These are phyloP conservation scores for Arachis stenosperma DNA, from an alignment of 306 rosid species.

Conservation along the genomic window DNA sequence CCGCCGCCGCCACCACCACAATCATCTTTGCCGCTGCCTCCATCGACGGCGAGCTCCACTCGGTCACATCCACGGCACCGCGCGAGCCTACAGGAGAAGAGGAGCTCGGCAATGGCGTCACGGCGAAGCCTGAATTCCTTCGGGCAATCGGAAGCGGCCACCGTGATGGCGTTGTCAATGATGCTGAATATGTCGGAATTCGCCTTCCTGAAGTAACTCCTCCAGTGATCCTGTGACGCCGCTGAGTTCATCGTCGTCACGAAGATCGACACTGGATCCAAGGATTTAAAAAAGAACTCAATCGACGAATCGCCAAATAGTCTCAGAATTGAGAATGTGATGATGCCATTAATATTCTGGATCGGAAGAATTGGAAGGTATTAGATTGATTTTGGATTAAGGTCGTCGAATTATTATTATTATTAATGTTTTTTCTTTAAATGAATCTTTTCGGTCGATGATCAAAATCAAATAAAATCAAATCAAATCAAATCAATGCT, in stretches of 20 bases:
- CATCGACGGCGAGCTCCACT: constrained; percentile 53
- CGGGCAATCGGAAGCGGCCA: constrained; percentile 83
- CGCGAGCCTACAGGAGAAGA: constrained; percentile 55
- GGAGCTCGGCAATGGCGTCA: constrained; percentile 66
- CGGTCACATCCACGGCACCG: constrained; percentile 68
- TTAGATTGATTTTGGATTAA: background rate
- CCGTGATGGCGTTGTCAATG: constrained; percentile 78
- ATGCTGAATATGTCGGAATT: constrained; percentile 69
- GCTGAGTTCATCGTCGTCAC: too few relatives aligned
- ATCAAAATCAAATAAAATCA: background rate
- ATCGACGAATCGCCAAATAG: too few relatives aligned
- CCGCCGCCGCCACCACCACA: constrained; percentile 38
- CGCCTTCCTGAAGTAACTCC: constrained; percentile 65
- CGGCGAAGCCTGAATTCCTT: constrained; percentile 69
- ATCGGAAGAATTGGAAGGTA: too few relatives aligned
- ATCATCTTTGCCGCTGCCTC: background rate
- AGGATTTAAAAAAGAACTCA: too few relatives aligned
- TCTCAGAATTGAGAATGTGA: too few relatives aligned
- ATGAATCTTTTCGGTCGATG: constrained; percentile 10
- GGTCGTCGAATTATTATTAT: background rate
- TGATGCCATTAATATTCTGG: background rate
- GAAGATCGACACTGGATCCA: too few relatives aligned
- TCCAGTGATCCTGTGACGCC: constrained; percentile 67
- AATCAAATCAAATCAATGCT: constrained; percentile 1
- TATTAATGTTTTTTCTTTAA: too few relatives aligned